Conservation (phyloP, 1,284 basidiomycete genomes). For the Anthracocystis walkeri region DNA sequence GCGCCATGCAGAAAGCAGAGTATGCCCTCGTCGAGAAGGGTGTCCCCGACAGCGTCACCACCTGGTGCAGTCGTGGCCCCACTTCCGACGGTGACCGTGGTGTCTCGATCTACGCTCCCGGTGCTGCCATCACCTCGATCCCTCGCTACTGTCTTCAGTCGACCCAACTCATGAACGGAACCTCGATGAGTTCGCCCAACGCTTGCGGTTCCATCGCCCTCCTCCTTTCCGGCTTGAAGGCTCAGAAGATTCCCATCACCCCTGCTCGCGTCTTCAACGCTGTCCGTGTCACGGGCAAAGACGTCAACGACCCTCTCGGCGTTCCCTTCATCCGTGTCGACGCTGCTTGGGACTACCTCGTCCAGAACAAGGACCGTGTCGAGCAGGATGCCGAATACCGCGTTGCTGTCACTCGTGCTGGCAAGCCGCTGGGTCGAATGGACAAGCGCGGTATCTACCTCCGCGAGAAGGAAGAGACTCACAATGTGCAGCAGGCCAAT, state of each 20-base stretch:
- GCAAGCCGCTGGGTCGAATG: constrained; percentile 56
- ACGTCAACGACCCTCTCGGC: constrained; percentile 67
- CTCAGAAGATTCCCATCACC: constrained; percentile 65
- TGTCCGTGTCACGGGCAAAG: constrained; percentile 65
- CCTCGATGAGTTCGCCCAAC: constrained; percentile 69
- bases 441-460: constrained; percentile 69
- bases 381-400: constrained; percentile 68
- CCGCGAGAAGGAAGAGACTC: constrained; percentile 64
- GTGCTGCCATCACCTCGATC: constrained; percentile 69
- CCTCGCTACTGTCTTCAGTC: constrained; percentile 68
- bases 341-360: constrained; percentile 68
- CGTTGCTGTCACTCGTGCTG: constrained; percentile 64
- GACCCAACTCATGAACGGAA: constrained; percentile 69
- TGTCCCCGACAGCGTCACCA: constrained; percentile 67
- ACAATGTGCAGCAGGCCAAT: constrained; percentile 60
- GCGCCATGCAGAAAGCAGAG: constrained; percentile 69
- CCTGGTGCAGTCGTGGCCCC: constrained; percentile 70
- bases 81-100: constrained; percentile 66
- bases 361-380: constrained; percentile 59
- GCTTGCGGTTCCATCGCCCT: constrained; percentile 68
- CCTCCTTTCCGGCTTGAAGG: constrained; percentile 67
- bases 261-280: constrained; percentile 68
- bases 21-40: constrained; percentile 68
- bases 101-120: constrained; percentile 69
- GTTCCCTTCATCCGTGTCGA: constrained; percentile 69